Conservation (phyloP, 176 grass and related monocot species). For the Avena insularis region DNA sequence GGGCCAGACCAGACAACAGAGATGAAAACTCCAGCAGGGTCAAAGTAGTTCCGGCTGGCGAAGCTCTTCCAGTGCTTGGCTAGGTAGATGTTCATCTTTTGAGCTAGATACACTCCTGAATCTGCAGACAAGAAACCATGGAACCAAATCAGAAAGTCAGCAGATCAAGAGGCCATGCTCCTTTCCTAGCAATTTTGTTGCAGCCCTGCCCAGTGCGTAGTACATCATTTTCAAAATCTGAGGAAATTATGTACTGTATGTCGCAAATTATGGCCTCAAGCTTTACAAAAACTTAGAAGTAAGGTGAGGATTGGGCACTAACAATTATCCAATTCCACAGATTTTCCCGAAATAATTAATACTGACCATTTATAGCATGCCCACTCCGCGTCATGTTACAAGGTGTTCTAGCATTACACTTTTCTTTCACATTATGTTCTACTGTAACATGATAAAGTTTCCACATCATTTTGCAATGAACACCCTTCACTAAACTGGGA, state of each 20-base stretch:
- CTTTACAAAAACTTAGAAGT: not conserved
- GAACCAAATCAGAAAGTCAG: not conserved
- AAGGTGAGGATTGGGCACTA: not conserved
- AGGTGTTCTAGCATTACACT: not conserved
- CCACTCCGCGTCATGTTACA: not conserved
- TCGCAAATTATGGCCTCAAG: not conserved
- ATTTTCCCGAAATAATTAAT: not conserved
- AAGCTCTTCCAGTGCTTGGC: constrained; percentile 66
- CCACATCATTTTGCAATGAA: not conserved
- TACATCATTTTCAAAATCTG: not conserved
- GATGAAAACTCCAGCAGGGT: constrained; percentile 66
- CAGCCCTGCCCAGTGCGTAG: not conserved
- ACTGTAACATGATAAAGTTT: not conserved
- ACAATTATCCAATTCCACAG: not conserved
- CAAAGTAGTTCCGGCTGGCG: constrained; percentile 61
- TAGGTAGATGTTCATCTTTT: constrained; percentile 68
- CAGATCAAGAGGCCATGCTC: not conserved
- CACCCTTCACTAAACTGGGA: not conserved
- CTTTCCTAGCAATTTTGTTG: not conserved
- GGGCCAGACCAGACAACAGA: constrained; percentile 75
- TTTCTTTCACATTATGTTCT: not conserved
- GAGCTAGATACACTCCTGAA: constrained; percentile 72
- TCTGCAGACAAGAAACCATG: constrained; percentile 43
- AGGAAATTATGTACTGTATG: not conserved
- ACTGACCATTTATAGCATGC: not conserved